These are phyloP conservation scores for Eucalyptus microcorys DNA, from an alignment of 345 rosid species.

Conservation along the genomic window DNA sequence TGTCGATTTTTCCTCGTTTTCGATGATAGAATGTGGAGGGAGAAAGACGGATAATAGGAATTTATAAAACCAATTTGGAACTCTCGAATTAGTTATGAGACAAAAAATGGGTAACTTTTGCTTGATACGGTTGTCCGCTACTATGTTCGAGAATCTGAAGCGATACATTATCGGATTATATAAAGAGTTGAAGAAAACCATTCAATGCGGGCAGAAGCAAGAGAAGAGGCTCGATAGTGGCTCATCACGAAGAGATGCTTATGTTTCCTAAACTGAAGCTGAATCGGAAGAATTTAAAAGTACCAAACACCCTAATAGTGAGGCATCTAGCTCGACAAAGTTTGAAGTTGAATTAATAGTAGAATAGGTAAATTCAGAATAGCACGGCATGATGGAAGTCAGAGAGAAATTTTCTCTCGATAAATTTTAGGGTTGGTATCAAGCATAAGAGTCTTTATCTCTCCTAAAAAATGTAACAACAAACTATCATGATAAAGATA, in stretches of 20 bases:
- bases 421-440: not conserved
- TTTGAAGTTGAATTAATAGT: not conserved
- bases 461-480: not conserved
- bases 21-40: not conserved
- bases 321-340: not conserved
- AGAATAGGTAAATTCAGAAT: not conserved
- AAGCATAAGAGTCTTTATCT: not conserved
- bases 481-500: not conserved
- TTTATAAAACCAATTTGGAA: not conserved
- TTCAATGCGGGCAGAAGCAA: too few species aligned
- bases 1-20: rapidly evolving
- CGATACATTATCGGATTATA: not conserved
- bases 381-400: rapidly evolving
- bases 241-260: not conserved
- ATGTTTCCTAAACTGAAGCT: not conserved
- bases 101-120: too few species aligned
- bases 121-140: too few species aligned
- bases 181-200: not conserved
- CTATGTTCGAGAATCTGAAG: too few species aligned
- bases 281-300: not conserved
- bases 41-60: not conserved
- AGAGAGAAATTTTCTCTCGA: not conserved
- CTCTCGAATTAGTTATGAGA: rapidly evolving
- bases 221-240: not conserved
- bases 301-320: too few species aligned